A percentile compares a stretch with the other conserved stretches of the same genome.
Evolutionary conservation across 2,329 filamentous ascomycete genomes (phyloP).

Genomic region (Pseudocercospora fuligena): DNA sequence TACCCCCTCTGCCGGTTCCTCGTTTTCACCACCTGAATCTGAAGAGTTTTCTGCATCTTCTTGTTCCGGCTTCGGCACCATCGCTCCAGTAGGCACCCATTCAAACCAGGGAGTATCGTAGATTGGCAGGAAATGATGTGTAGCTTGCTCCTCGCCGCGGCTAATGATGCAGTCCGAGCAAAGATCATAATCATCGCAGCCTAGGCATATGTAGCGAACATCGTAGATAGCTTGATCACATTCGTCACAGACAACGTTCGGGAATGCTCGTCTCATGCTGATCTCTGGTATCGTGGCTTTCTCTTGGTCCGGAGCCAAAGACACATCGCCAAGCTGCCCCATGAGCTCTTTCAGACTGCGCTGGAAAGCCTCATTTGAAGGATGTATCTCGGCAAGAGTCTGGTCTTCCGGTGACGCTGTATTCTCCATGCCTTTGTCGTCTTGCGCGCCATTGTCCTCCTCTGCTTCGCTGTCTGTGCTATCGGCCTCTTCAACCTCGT

Average conservation of each 20-base stretch:
- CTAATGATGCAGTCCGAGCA: constrained; percentile 7
- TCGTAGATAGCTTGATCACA: constrained; percentile 6
- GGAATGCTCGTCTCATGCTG: background rate
- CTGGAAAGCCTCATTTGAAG: background rate
- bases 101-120: constrained; percentile 2
- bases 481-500: background rate
- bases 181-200: constrained; percentile 15
- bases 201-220: constrained; percentile 10
- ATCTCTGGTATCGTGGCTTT: background rate
- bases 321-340: constrained; percentile 3
- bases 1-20: background rate
- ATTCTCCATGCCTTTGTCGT: background rate
- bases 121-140: background rate
- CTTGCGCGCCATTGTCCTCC: background rate
- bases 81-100: background rate
- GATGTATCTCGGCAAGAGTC: background rate
- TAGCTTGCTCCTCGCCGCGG: background rate
- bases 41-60: background rate
- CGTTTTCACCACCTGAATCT: background rate
- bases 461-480: background rate
- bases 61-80: background rate
- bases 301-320: background rate
- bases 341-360: background rate
- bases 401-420: background rate
- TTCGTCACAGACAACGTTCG: background rate